phyloP scores from a whole-genome alignment of 768 basidiomycete genomes.

The Lactarius pseudohatsudake region DNA sequence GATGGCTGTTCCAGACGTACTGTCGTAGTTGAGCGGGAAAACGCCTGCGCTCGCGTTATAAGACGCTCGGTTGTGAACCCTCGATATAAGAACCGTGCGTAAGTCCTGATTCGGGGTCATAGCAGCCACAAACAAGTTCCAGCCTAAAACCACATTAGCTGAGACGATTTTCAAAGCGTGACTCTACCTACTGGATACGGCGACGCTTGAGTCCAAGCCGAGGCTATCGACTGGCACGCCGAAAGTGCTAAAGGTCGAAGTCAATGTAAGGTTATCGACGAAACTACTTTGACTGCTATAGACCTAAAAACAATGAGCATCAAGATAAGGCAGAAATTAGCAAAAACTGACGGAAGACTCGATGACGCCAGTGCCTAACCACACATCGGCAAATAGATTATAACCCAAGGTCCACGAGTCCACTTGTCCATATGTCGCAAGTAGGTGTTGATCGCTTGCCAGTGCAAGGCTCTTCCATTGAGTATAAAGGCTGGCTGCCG shows the following conservation, averaged over 20 bases:
- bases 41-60: no score
- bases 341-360: constrained; percentile 21
- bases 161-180: no score
- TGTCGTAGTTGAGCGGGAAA: no score
- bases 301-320: constrained; percentile 8
- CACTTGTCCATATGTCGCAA: constrained; percentile 7
- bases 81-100: constrained; percentile 12
- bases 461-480: constrained; percentile 23
- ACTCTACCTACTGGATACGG: no score
- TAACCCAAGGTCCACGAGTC: constrained; percentile 59
- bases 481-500: background rate
- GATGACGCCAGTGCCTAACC: constrained; percentile 56
- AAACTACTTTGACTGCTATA: constrained; percentile 9
- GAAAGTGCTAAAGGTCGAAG: background rate
- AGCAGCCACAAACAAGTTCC: no score
- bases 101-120: no score
- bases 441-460: constrained; percentile 9
- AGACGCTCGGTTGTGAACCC: background rate
- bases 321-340: background rate
- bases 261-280: background rate
- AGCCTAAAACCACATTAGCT: no score
- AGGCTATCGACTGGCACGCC: constrained; percentile 18
- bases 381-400: constrained; percentile 61
- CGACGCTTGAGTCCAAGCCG: background rate
- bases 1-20: no score